Base-by-base conservation (phyloP, 768 basidiomycete species). In the Holtermanniella nyarrowii region DNA sequence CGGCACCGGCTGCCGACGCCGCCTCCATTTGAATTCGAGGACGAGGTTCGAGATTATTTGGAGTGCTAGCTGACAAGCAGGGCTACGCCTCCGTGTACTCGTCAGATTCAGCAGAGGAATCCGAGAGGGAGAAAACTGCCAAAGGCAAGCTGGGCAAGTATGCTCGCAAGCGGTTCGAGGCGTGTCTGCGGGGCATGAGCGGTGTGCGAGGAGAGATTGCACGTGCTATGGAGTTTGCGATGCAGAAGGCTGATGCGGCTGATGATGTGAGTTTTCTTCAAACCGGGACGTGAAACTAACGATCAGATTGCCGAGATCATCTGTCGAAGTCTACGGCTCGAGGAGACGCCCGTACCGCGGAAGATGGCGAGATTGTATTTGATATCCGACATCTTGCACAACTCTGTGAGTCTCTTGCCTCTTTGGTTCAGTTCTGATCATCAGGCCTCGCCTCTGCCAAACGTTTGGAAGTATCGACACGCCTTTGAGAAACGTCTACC, bases 341-440 rank as follows among this genome's bases (percentile, higher is more conserved):
- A 89, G 58, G 77, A 81, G n/a, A 99, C 95, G 1, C 82, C 95
- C 0, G 88, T 97, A n/a, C 95, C 95, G 49, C 83, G 91, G 61
- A 99, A 99, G 72, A 81, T 97, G 49, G 88, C 95, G 22, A 83
- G 95, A 22, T 78, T 99, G 23, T 84, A 96, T 74, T 78, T 99
- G 53, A 88, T 97, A 49, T 96, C 91, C 67, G 95, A 99, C 68
- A 96, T 99, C 57, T 77, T 99, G 42, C 91, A 96, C 72, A 99
- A 99, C 70, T 95, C 91, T 3, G 71, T 70, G 37, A 50, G 63
- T 45, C 31, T 40, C 21, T 16, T 44, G 5, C 49, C 44, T 4
- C 42, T 21, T 27, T 46, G 39, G 23, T 22, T 50, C 11, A 39
- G 26, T 40, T 42, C 49, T 7, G 18, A 39, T 20, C 20, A 22